Conservation (phyloP, 2,329 filamentous ascomycete genomes). For the Elsinoe fawcettii region DNA sequence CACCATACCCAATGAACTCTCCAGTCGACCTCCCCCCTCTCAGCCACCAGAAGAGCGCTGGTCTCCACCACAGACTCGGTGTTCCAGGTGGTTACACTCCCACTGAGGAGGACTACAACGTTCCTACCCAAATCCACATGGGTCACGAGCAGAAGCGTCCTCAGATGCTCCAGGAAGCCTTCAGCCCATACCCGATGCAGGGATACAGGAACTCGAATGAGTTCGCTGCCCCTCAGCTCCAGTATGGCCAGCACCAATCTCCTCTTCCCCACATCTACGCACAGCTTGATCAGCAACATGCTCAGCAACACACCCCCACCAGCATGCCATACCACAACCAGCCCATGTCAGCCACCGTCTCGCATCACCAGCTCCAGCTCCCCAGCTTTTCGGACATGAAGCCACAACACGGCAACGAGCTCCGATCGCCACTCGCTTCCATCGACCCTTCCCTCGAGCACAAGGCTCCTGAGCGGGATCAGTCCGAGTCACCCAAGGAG, state of each 20-base stretch:
- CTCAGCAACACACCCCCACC: constrained; percentile 18
- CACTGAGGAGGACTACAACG: constrained; percentile 25
- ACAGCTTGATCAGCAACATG: constrained; percentile 24
- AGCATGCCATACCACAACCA: constrained; percentile 18
- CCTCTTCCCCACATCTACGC: constrained; percentile 20
- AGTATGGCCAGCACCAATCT: constrained; percentile 18
- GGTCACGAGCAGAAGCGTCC: constrained; percentile 25
- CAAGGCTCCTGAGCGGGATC: constrained; percentile 17
- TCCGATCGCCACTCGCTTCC: constrained; percentile 1
- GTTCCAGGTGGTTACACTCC: constrained; percentile 26
- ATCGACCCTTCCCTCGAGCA: constrained; percentile 11
- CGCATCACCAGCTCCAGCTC: constrained; percentile 20
- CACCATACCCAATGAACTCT: constrained; percentile 39
- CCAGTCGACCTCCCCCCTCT: constrained; percentile 39
- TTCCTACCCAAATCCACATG: constrained; percentile 24
- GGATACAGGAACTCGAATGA: constrained; percentile 18
- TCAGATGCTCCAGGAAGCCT: constrained; percentile 30
- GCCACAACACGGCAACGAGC: not conserved
- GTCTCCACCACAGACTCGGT: constrained; percentile 25
- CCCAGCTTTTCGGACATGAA: constrained; percentile 23
- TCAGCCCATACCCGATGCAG: constrained; percentile 25
- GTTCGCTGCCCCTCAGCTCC: constrained; percentile 18
- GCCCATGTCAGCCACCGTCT: constrained; percentile 15
- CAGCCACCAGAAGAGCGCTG: constrained; percentile 20
- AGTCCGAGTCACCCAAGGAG: constrained; percentile 30